Conservation (phyloP, 495 filamentous ascomycete species). For the Penicillium goetzii region DNA sequence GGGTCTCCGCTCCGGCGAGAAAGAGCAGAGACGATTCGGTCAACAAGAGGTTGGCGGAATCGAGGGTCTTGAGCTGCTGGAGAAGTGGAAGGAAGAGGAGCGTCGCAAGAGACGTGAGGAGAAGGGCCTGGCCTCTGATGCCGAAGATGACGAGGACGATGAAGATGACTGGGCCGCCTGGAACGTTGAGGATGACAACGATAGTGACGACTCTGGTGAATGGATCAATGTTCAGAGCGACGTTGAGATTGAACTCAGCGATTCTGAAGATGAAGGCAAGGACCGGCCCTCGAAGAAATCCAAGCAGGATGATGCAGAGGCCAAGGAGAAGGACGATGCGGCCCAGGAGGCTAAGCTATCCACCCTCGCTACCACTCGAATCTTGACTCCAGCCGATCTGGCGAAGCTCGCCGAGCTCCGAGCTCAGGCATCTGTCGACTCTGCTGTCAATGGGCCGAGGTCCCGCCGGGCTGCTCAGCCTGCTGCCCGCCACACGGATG, state of each 20-base stretch:
- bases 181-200: slow-evolving; percentile 77
- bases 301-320: slow-evolving; percentile 36
- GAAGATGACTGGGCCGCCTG: slow-evolving; percentile 76
- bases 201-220: slow-evolving; percentile 77
- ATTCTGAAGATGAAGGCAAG: slow-evolving; percentile 69
- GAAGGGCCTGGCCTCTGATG: slow-evolving; percentile 61
- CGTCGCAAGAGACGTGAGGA: slow-evolving; percentile 69
- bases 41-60: slow-evolving; percentile 81
- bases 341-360: slow-evolving; percentile 51
- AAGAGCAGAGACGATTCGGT: slow-evolving; percentile 73
- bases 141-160: slow-evolving; percentile 60
- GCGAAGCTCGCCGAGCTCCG: slow-evolving; percentile 89
- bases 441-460: slow-evolving; percentile 53
- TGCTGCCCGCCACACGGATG: slow-evolving; percentile 69
- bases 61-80: slow-evolving; percentile 89
- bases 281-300: slow-evolving; percentile 66
- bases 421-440: slow-evolving; percentile 68
- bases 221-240: slow-evolving; percentile 93
- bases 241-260: slow-evolving; percentile 75
- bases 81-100: slow-evolving; percentile 92
- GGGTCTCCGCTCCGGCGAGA: slow-evolving; percentile 68
- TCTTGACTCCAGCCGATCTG: slow-evolving; percentile 90
- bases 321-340: slow-evolving; percentile 27
- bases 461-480: slow-evolving; percentile 44
- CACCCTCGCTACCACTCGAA: slow-evolving; percentile 79